phyloP scores from a whole-genome alignment of 2,329 filamentous ascomycete genomes.

The Ophiognomonia clavigignenti-juglandacearum region DNA sequence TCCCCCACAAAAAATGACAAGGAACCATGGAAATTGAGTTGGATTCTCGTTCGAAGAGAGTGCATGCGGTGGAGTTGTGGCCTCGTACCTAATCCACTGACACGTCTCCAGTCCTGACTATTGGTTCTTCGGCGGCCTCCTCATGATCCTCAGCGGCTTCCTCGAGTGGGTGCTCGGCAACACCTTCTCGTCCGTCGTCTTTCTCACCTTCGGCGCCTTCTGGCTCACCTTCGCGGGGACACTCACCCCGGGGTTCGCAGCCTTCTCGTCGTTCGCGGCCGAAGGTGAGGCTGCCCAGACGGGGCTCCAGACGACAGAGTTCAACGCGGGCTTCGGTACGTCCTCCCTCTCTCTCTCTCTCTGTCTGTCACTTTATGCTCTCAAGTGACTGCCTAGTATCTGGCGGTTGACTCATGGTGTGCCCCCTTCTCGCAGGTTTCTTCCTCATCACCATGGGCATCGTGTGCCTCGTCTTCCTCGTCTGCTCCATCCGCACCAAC shows the following conservation, averaged over 20 bases:
- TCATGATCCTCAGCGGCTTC: conserved; percentile 38
- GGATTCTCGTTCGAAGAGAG: neutral
- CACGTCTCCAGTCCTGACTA: conserved; percentile 37
- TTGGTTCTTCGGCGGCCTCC: conserved; percentile 40
- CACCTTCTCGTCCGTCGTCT: conserved; percentile 49
- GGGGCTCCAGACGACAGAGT: conserved; percentile 30
- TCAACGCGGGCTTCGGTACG: conserved; percentile 40
- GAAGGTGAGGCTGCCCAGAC: conserved; percentile 20
- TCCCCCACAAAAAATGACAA: neutral
- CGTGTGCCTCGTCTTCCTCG: conserved; percentile 54
- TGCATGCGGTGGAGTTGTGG: no score
- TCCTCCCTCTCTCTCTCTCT: neutral
- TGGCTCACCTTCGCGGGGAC: conserved; percentile 45
- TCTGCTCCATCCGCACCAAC: conserved; percentile 61
- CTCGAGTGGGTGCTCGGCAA: conserved; percentile 46
- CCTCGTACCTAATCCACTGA: no score
- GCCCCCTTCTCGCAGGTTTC: conserved; percentile 35
- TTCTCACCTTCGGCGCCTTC: conserved; percentile 41
- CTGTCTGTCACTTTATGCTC: neutral
- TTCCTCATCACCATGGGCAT: conserved; percentile 57
- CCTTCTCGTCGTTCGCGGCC: conserved; percentile 31
- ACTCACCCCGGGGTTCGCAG: conserved; percentile 40
- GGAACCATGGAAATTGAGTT: neutral
- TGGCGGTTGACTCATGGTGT: neutral
- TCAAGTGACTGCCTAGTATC: no score